Conservation (phyloP, 2,329 filamentous ascomycete species). For the Metarhizium robertsii region DNA sequence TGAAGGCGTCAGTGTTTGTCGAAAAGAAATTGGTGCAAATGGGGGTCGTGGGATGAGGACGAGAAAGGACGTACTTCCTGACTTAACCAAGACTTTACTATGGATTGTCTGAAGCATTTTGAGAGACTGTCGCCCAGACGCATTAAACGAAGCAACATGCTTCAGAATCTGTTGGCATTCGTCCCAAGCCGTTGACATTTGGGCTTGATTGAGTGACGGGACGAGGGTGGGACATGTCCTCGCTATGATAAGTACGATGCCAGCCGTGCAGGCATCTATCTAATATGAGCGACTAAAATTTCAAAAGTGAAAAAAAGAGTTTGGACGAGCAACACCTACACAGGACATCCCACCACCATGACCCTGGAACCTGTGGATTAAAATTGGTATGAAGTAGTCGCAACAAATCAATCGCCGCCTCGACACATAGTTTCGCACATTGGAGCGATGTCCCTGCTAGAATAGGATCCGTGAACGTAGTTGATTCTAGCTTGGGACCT, state of each 20-base stretch:
- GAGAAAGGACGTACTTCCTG: background rate
- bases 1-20: background rate
- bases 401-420: constrained; percentile 20
- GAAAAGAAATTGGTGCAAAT: background rate
- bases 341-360: constrained; percentile 30
- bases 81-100: background rate
- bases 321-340: constrained; percentile 17
- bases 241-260: constrained; percentile 11
- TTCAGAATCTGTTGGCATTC: constrained; percentile 7
- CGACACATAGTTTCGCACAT: constrained; percentile 21
- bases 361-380: constrained; percentile 15
- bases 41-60: too few species aligned
- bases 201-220: background rate
- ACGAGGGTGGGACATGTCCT: constrained; percentile 3
- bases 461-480: background rate
- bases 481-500: constrained; percentile 1
- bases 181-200: constrained; percentile 4
- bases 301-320: background rate
- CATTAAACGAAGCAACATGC: background rate
- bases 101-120: constrained; percentile 4
- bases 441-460: constrained; percentile 7
- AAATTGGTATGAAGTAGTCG: constrained; percentile 19
- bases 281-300: background rate
- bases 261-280: constrained; percentile 10
- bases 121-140: constrained; percentile 2